A percentile compares a stretch with the other conserved stretches of the same genome.
phyloP scores from a whole-genome alignment of 2,329 filamentous ascomycete genomes.

The Neurospora crassa region DNA sequence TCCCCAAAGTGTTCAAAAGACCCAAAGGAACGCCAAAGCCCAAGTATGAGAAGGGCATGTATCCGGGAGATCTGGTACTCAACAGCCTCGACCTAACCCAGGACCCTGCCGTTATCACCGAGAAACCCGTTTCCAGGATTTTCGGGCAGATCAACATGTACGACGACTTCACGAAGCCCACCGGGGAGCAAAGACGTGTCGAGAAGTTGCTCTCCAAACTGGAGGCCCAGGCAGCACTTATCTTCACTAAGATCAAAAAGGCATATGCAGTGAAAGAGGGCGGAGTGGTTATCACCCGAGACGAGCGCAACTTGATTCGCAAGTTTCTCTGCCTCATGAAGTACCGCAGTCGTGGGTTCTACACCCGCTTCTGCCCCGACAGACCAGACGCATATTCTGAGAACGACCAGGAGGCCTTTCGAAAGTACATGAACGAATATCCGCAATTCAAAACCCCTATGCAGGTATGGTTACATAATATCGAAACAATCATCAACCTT shows the following conservation, averaged over 20 bases:
- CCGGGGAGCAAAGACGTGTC: constrained; percentile 5
- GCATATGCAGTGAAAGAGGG: constrained; percentile 4
- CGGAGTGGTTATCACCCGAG: constrained; percentile 22
- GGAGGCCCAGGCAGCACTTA: constrained; percentile 6
- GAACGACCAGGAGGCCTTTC: constrained; percentile 15
- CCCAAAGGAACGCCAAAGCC: neutral
- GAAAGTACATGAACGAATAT: constrained; percentile 16
- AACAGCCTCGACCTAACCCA: constrained; percentile 7
- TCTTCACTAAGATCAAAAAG: constrained; percentile 15
- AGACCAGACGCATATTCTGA: constrained; percentile 23
- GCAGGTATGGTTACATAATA: constrained; percentile 20
- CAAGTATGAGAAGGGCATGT: constrained; percentile 11
- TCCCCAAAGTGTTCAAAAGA: constrained; percentile 7
- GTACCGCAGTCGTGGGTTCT: constrained; percentile 29
- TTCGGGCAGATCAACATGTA: constrained; percentile 16
- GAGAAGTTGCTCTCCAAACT: constrained; percentile 11
- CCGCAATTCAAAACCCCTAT: constrained; percentile 18
- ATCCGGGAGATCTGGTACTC: constrained; percentile 6
- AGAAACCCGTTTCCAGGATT: constrained; percentile 14
- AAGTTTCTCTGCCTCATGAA: constrained; percentile 38
- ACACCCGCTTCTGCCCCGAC: constrained; percentile 26
- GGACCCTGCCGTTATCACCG: constrained; percentile 8
- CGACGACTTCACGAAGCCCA: constrained; percentile 11
- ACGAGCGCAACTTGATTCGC: constrained; percentile 27
- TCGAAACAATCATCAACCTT: constrained; percentile 18